Evolutionary conservation across 2,329 filamentous ascomycete genomes (phyloP).

Genomic region (Sarocladiaceae sp.): DNA sequence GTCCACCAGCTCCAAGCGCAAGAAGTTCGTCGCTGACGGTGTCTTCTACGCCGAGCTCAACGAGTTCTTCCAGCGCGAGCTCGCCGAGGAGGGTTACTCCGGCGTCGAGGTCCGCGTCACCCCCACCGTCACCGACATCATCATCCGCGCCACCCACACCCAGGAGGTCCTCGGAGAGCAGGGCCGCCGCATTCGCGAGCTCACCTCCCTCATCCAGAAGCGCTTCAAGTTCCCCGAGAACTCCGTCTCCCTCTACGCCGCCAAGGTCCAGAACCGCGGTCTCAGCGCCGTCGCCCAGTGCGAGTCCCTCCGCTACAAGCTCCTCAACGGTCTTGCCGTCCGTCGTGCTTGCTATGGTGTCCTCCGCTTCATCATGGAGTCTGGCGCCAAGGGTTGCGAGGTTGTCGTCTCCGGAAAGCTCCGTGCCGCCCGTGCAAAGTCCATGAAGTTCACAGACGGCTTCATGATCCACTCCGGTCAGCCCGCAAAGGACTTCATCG

Average conservation of each 20-base stretch:
- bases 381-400: constrained; percentile 98
- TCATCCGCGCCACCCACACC: constrained; percentile 99
- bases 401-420: constrained; percentile 99
- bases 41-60: constrained; percentile 99
- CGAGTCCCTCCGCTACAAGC: constrained; percentile 99
- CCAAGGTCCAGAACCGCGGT: constrained; percentile 99
- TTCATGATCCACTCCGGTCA: constrained; percentile 99
- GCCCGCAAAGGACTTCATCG: constrained; percentile 99
- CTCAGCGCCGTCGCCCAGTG: constrained; percentile 99
- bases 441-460: constrained; percentile 99
- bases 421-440: constrained; percentile 97
- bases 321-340: constrained; percentile 98
- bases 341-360: constrained; percentile 99
- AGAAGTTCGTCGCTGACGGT: constrained; percentile 96
- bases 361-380: constrained; percentile 99
- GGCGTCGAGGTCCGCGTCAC: constrained; percentile 99
- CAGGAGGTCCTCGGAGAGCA: constrained; percentile 99
- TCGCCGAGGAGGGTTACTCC: constrained; percentile 99
- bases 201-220: constrained; percentile 99
- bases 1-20: constrained; percentile 69
- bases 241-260: constrained; percentile 98
- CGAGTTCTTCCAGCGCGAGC: constrained; percentile 99
- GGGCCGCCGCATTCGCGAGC: constrained; percentile 98
- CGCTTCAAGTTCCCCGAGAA: constrained; percentile 99
- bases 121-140: constrained; percentile 99